Evolutionary conservation across 148 eudicot genomes (phyloP), one percentile per base, ranked within the genome.

Genomic region (Rhododendron henanense): DNA sequence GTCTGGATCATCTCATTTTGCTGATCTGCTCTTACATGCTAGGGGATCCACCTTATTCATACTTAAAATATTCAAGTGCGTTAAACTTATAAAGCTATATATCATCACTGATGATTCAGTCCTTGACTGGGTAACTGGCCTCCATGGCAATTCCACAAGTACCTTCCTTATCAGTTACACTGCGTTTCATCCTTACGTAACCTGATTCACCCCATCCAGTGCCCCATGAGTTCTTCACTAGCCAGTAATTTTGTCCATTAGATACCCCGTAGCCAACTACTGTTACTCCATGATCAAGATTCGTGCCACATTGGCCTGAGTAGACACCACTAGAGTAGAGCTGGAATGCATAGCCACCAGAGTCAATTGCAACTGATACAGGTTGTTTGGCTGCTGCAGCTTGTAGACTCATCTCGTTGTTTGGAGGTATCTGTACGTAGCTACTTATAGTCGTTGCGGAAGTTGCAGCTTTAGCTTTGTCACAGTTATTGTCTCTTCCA

Each of bases 161-260:
- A 37, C 93, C 92, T 33, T 51, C 41, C 84, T 84, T 87, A 48
- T 84, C 85, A 25, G 67, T 21, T 4, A 74, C 28, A 41, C 79
- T 88, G 50, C 92, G 89, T 85, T 89, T 87, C 89, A 94, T 89
- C 83, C 87, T 88, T 78, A 93, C 84, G 21, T 91, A 91, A 10
- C 93, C 97, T 10, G 39, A 65, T 81, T 93, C 91, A 6, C 95
- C 95, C 94, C 94, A 93, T 10, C n/a, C 84, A 9, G 86, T 25
- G 39, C 97, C 93, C 94, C 93, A 92, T 57, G 97, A 91, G 85
- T 92, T 92, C 88, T 92, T 93, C 89, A 92, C 90, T 8, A 91
- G 10, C 92, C 96, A 91, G 85, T 91, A 90, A 84, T 90, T 88
- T 1, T 83, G 85, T 10, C 87, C 88, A 13, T 73, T 4, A 6